These are phyloP conservation scores for Mesembryanthemum crystallinum DNA, from an alignment of 148 eudicot genomes.

Conservation along the genomic window DNA sequence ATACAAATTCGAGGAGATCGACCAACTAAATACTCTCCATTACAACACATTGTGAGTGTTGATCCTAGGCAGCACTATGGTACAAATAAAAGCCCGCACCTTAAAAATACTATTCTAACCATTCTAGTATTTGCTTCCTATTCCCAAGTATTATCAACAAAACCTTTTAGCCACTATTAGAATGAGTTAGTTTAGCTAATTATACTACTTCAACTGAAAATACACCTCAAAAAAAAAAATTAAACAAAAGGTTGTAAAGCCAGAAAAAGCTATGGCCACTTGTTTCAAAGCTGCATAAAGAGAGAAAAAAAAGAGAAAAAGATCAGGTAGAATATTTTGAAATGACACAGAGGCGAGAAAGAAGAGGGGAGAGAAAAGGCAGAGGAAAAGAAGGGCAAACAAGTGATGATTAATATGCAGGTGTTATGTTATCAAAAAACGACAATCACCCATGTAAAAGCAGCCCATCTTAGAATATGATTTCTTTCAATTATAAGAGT, in stretches of 20 bases:
- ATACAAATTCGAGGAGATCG: too few relatives aligned
- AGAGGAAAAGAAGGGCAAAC: neutral
- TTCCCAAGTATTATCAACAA: neutral
- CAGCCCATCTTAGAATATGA: too few relatives aligned
- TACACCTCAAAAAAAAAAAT: neutral
- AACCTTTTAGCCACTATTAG: neutral
- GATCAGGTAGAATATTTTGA: neutral
- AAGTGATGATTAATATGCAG: constrained; percentile 25
- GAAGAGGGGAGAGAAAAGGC: neutral
- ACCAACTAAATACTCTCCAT: too few relatives aligned
- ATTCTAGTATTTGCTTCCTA: neutral
- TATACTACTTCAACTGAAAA: neutral
- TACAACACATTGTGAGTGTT: too few relatives aligned
- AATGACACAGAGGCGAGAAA: neutral
- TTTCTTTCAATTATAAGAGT: too few relatives aligned
- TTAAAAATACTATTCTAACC: neutral
- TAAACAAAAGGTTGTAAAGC: neutral
- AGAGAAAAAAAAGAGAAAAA: neutral
- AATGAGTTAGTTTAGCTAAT: neutral
- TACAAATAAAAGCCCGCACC: too few relatives aligned
- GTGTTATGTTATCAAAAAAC: constrained; percentile 30
- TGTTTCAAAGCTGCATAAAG: constrained; percentile 4
- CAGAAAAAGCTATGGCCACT: constrained; percentile 2
- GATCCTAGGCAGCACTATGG: too few relatives aligned
- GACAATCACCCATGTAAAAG: constrained; percentile 31